Base-by-base conservation (phyloP, 2,329 filamentous ascomycete genomes). In the Colletotrichum melonis region DNA sequence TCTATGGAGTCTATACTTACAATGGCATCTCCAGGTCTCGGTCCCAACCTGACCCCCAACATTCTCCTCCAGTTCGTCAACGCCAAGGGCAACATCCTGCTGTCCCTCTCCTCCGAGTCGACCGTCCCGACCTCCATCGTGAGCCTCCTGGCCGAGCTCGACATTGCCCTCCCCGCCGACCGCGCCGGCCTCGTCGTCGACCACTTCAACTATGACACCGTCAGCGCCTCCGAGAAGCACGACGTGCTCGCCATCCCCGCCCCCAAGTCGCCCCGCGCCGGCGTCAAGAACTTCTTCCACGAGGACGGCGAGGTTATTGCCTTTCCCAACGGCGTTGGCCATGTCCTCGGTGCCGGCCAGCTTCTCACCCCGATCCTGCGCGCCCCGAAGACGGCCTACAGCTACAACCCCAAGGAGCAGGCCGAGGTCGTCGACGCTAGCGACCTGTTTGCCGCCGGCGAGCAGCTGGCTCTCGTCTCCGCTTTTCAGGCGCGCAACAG, bases 331-430 rank as follows among this genome's bases (percentile, higher is more conserved):
- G 91, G 92, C 64, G 90, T 95, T 69, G 95, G 94, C 78, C 96
- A 98, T 83, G 88, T 90, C 65, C 89, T 99, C 60, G 95, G 96
- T 77, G 89, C 92, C 76, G 89, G 93, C 78, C 90, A 94, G 65
- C 90, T 98, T 24, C 87, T 98, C 68, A 89, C 92, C 22, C 95
- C 97, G 19, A 90, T 99, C 76, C 85, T 99, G 72, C 92, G 92
- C 78, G 96, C 95, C 58, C 93, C 95, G 24, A 86, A 88, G 77
- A 98, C 95, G 11, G 94, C 95, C 74, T 99, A 99, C 87, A 94
- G 91, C 83, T 98, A 98, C 88, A 96, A 97, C 84, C 92, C 94
- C 67, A 97, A 97, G 88, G 95, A 98, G 75, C 94, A 97, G 79
- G 82, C 86, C 54, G 90, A 91, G 60, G 84, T 84, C 5, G 87